phyloP scores from a whole-genome alignment of 75 land plant species.

The Ceratopteris richardii region DNA sequence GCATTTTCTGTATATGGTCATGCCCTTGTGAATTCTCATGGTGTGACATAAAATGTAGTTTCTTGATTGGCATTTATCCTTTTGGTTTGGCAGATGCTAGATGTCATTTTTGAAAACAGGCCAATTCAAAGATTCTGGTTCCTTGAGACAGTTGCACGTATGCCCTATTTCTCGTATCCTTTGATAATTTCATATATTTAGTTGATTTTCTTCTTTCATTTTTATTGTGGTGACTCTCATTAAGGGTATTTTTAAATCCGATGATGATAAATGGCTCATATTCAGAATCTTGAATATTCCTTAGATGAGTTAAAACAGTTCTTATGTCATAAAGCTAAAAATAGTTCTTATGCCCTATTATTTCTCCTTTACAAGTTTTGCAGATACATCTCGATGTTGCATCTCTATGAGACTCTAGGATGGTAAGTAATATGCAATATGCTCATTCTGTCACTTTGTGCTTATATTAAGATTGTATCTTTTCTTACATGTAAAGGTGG shows the following conservation, averaged over 20 bases:
- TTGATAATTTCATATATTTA: too few relatives aligned
- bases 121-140: conserved; percentile 44
- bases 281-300: too few relatives aligned
- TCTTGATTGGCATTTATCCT: too few relatives aligned
- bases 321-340: too few relatives aligned
- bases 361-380: too few relatives aligned
- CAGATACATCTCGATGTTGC: conserved; percentile 41
- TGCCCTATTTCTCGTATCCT: conserved; percentile 44
- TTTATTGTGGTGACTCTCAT: not conserved
- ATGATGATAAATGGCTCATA: too few relatives aligned
- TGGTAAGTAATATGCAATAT: too few relatives aligned
- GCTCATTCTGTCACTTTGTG: not conserved
- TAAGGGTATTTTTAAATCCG: not conserved
- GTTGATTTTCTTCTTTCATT: not conserved
- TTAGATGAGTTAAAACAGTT: too few relatives aligned
- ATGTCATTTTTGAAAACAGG: conserved; percentile 31
- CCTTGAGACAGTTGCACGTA: conserved; percentile 37
- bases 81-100: conserved; percentile 32
- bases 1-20: too few relatives aligned
- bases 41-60: too few relatives aligned
- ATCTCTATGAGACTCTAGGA: conserved; percentile 40
- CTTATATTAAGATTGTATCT: not conserved
- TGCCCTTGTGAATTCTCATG: too few relatives aligned
- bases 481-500: conserved; percentile 20
- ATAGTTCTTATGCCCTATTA: too few relatives aligned